Conservation (phyloP, 495 filamentous ascomycete species). For the Penicillium ochrochloron region DNA sequence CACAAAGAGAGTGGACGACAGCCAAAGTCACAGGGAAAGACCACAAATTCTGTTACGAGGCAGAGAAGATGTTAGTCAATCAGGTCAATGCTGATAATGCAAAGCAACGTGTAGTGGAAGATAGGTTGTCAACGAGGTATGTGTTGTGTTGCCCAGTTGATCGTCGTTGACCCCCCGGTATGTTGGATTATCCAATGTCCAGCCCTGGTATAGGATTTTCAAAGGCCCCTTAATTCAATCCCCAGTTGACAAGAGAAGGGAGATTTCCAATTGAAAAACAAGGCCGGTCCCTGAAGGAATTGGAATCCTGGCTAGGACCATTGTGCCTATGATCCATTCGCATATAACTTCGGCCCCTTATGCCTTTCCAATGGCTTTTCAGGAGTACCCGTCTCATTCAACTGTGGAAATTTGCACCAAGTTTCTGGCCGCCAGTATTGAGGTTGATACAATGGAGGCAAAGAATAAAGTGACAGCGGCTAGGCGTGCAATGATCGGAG, state of each 20-base stretch:
- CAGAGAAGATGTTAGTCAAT: constrained; percentile 15
- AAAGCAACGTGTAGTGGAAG: background rate
- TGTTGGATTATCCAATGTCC: constrained; percentile 23
- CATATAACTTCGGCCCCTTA: constrained; percentile 22
- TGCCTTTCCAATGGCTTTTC: background rate
- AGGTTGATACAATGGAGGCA: background rate
- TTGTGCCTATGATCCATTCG: constrained; percentile 18
- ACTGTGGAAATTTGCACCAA: background rate
- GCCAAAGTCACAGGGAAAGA: constrained; percentile 9
- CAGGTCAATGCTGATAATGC: background rate
- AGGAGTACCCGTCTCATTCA: background rate
- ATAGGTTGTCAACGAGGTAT: constrained; percentile 25
- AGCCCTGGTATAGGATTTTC: constrained; percentile 24
- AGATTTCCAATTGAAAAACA: constrained; percentile 21
- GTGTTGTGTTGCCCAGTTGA: constrained; percentile 33
- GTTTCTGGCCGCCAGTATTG: background rate
- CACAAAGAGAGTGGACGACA: constrained; percentile 16
- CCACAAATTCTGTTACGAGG: constrained; percentile 9
- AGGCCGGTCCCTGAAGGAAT: constrained; percentile 7
- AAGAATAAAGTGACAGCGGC: background rate
- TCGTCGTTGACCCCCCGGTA: constrained; percentile 22
- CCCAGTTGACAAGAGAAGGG: constrained; percentile 9
- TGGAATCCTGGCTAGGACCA: constrained; percentile 19
- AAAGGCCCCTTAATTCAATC: constrained; percentile 24
- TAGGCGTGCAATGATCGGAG: background rate